A percentile compares a stretch with the other conserved stretches of the same genome.
These are phyloP conservation scores for Eimeria praecox DNA, from an alignment of 169 alveolate genomes.

Conservation along the genomic window DNA sequence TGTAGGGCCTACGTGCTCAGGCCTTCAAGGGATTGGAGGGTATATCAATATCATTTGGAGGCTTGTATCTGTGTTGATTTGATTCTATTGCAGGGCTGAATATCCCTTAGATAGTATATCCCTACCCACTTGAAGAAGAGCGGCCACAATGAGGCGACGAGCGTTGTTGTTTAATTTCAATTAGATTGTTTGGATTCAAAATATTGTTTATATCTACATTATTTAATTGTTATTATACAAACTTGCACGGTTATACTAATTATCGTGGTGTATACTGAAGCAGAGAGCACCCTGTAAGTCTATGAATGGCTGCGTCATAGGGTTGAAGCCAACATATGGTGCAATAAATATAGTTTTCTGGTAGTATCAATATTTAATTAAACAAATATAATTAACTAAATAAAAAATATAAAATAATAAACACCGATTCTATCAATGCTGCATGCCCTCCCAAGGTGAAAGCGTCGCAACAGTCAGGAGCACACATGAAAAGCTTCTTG, in stretches of 20 bases:
- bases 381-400: neutral
- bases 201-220: neutral
- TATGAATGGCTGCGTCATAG: neutral
- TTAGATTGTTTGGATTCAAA: neutral
- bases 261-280: neutral
- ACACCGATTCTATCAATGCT: neutral
- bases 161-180: too few relatives aligned
- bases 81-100: too few relatives aligned
- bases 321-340: neutral
- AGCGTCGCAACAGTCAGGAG: slow-evolving; percentile 30
- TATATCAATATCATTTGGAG: too few relatives aligned
- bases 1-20: too few relatives aligned
- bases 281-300: neutral
- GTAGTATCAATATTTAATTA: neutral
- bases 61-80: too few relatives aligned
- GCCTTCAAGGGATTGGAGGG: too few relatives aligned
- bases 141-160: too few relatives aligned
- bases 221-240: neutral
- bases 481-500: neutral
- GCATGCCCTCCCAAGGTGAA: slow-evolving; percentile 6
- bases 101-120: too few relatives aligned
- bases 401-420: neutral
- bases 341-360: neutral
- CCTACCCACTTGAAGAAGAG: too few relatives aligned
- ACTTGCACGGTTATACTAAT: neutral